A percentile compares a stretch with the other conserved stretches of the same genome.
These are phyloP conservation scores for Ulmus americana DNA, from an alignment of 331 rosid species.

Conservation along the genomic window DNA sequence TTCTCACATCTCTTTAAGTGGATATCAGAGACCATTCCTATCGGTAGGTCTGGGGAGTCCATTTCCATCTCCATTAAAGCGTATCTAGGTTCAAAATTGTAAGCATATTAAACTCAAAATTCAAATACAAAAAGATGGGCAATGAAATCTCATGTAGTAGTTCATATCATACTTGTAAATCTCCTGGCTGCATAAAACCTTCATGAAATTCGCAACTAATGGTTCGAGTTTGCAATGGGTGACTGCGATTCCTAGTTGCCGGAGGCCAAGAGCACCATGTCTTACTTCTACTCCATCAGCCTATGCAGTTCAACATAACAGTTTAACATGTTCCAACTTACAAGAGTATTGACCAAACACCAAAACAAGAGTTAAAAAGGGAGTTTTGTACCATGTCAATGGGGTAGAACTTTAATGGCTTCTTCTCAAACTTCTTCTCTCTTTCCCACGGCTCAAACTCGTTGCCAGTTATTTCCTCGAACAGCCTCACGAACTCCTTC, in stretches of 20 bases:
- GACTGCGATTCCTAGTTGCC: slow-evolving; percentile 66
- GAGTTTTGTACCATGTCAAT: slow-evolving; percentile 70
- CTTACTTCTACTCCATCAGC: slow-evolving; percentile 85
- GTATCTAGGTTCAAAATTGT: slow-evolving; percentile 37
- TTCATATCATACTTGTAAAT: slow-evolving; percentile 51
- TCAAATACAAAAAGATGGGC: not conserved
- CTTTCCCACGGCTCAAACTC: slow-evolving; percentile 79
- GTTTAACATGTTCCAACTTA: not conserved
- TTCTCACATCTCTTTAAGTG: slow-evolving; percentile 57
- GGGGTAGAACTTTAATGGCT: slow-evolving; percentile 60
- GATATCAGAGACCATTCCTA: slow-evolving; percentile 61
- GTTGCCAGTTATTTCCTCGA: slow-evolving; percentile 70
- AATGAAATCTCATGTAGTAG: not conserved
- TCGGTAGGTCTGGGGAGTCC: slow-evolving; percentile 68
- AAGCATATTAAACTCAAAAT: not conserved
- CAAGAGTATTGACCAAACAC: not conserved
- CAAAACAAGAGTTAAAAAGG: not conserved
- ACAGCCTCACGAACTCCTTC: slow-evolving; percentile 57
- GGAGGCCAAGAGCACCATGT: slow-evolving; percentile 58
- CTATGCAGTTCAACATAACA: slow-evolving; percentile 24
- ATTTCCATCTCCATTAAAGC: slow-evolving; percentile 84
- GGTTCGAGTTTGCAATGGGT: slow-evolving; percentile 72
- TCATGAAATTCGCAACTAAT: slow-evolving; percentile 61
- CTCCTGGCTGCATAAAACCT: slow-evolving; percentile 71
- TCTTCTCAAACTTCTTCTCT: slow-evolving; percentile 71